Conservation (phyloP, 2,329 filamentous ascomycete species). For the Cercospora sojina region DNA sequence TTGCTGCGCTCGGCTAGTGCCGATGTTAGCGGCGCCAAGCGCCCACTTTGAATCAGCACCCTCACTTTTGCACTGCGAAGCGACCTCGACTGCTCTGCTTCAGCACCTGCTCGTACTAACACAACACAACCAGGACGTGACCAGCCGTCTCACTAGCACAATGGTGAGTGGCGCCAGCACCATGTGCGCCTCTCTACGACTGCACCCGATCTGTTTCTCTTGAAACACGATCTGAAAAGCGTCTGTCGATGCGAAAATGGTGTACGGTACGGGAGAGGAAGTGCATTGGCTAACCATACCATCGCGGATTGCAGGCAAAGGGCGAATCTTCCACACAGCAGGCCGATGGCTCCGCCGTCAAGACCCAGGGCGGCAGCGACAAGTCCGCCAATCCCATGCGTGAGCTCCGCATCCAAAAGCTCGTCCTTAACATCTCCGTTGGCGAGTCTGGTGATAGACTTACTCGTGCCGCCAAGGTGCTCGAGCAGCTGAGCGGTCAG, state of each 20-base stretch:
- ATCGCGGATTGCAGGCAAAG: conserved; percentile 26
- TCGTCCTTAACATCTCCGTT: conserved; percentile 99
- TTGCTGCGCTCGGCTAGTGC: conserved; percentile 2
- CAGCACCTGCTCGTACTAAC: conserved; percentile 18
- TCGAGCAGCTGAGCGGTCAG: conserved; percentile 99
- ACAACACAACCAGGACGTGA: conserved; percentile 28
- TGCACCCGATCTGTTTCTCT: conserved; percentile 12
- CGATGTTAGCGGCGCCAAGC: conserved; percentile 3
- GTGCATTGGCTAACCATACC: conserved; percentile 18
- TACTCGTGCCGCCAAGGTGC: conserved; percentile 98
- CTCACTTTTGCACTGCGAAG: conserved; percentile 2
- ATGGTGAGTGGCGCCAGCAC: conserved; percentile 46
- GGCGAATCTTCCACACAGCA: conserved; percentile 35
- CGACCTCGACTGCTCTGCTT: neutral
- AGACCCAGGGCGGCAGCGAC: conserved; percentile 46
- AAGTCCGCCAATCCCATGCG: conserved; percentile 98
- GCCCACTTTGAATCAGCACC: conserved; percentile 7
- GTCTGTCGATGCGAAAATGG: conserved; percentile 16
- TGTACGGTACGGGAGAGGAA: conserved; percentile 19
- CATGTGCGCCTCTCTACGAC: conserved; percentile 17
- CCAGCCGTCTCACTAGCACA: conserved; percentile 43
- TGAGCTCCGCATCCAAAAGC: conserved; percentile 99
- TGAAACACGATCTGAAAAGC: conserved; percentile 14
- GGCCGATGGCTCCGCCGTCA: conserved; percentile 35
- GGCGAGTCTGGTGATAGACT: conserved; percentile 99